Conservation (phyloP, 1,284 basidiomycete species). For the Cryptococcus deneoformans region DNA sequence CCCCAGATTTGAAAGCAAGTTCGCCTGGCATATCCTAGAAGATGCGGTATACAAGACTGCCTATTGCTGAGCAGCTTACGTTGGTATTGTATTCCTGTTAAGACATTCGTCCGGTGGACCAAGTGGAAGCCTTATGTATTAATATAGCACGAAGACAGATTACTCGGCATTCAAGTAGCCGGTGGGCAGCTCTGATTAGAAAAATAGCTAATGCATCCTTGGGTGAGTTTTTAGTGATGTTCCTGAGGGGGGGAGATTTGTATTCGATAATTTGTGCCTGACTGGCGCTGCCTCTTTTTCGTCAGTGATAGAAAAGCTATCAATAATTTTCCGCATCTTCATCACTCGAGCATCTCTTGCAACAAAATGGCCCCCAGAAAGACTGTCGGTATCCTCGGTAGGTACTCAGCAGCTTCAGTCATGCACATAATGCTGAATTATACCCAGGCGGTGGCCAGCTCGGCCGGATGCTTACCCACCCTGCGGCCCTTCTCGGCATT, state of each 20-base stretch:
- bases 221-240: not conserved
- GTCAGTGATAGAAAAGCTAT: not conserved
- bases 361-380: conserved; percentile 40
- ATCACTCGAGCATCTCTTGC: not conserved
- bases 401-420: conserved; percentile 2
- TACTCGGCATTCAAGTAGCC: not conserved
- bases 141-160: not conserved
- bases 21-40: not conserved
- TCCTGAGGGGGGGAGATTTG: too few species aligned
- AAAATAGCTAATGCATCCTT: not conserved
- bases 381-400: conserved; percentile 50
- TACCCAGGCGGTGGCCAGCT: conserved; percentile 88
- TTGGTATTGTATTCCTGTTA: not conserved
- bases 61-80: not conserved
- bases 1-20: conserved; percentile 3
- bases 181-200: not conserved
- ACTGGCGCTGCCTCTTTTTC: not conserved
- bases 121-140: not conserved
- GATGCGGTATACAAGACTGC: not conserved
- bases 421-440: not conserved
- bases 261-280: too few species aligned
- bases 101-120: not conserved
- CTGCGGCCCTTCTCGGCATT: conserved; percentile 85
- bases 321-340: too few species aligned
- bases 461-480: conserved; percentile 93